Conservation (phyloP, 306 rosid genomes). For the Potentilla sterilis region DNA sequence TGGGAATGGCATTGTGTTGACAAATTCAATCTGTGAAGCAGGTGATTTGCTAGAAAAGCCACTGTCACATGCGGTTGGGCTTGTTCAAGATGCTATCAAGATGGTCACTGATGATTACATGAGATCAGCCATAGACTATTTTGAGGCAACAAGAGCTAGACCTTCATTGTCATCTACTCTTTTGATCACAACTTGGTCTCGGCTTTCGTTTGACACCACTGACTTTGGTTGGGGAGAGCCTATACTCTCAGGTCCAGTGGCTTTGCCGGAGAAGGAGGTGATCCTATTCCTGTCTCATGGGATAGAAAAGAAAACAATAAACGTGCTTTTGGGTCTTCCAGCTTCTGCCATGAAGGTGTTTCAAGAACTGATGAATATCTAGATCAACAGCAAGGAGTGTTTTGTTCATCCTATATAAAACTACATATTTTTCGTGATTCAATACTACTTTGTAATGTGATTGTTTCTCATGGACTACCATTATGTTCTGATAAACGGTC, state of each 20-base stretch:
- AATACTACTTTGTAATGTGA: not conserved
- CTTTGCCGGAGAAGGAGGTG: slow-evolving; percentile 68
- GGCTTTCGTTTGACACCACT: slow-evolving; percentile 51
- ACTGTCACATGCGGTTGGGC: slow-evolving; percentile 49
- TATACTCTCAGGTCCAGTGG: slow-evolving; percentile 67
- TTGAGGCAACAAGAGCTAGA: slow-evolving; percentile 61
- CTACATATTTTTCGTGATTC: not conserved
- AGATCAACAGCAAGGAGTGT: not conserved
- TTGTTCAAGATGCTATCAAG: slow-evolving; percentile 54
- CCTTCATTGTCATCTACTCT: slow-evolving; percentile 66
- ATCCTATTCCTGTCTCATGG: slow-evolving; percentile 54
- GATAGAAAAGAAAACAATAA: slow-evolving; percentile 45
- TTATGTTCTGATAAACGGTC: not conserved
- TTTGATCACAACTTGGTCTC: slow-evolving; percentile 79
- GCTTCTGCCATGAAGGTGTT: slow-evolving; percentile 64
- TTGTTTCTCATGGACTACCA: not conserved
- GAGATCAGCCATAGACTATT: slow-evolving; percentile 79
- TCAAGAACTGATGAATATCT: slow-evolving; percentile 35
- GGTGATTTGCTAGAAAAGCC: slow-evolving; percentile 53
- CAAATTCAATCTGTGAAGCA: slow-evolving; percentile 53
- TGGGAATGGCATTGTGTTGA: slow-evolving; percentile 72
- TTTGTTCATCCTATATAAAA: not conserved
- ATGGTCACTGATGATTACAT: slow-evolving; percentile 62
- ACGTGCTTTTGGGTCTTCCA: slow-evolving; percentile 76
- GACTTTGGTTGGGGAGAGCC: slow-evolving; percentile 91